Base-by-base conservation (phyloP, 768 basidiomycete genomes). In the Obba rivulosa region DNA sequence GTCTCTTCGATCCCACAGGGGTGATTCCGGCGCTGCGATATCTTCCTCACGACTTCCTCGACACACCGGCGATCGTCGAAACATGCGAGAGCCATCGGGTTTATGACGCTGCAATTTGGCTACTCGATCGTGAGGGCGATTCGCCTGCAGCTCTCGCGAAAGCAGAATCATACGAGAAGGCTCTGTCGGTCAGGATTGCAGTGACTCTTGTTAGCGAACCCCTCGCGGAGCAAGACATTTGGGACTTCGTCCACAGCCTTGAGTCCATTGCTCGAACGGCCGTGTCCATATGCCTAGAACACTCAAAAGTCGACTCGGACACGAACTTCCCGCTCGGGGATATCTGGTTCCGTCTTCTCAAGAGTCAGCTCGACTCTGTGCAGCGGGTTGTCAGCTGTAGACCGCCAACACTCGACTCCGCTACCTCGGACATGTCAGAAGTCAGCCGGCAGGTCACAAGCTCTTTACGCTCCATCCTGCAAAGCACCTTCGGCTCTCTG, bases 311-410 rank as follows among this genome's bases (percentile, higher is more conserved):
- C 22, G 60, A 64, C 11, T 67, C 69, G 17, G 63, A 70, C 9
- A 65, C 59, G 24, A 66, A 75, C 23, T 60, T 76, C 48, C 69
- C 76, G 35, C 56, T 83, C 14, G 93, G 96, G 60, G 89, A 95
- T 53, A 78, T 92, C 54, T 98, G 93, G 93, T 91, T 92, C 64
- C 78, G 81, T 52, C 70, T 96, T 1, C 75, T 98, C 25, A 81
- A 80, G 57, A 83, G 85, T 51, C 86, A 96, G 60, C 84, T 96
- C 45, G 77, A 81, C 43, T 77, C 79, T 28, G 84, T 94, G 8
- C 92, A 94, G 55, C 72, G 71, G 2, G 66, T 92, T 14, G 81
- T 84, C 0, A 68, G 68, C 3, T 72, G 71, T 47, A 67, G 61
- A 48, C 55, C 64, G 13, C 20, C 57, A 8, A 43, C 56, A 14